A percentile compares a stretch with the other conserved stretches of the same genome.
Evolutionary conservation across 257 asterid species (phyloP).

Genomic region (Solanum ahanhuiri): DNA sequence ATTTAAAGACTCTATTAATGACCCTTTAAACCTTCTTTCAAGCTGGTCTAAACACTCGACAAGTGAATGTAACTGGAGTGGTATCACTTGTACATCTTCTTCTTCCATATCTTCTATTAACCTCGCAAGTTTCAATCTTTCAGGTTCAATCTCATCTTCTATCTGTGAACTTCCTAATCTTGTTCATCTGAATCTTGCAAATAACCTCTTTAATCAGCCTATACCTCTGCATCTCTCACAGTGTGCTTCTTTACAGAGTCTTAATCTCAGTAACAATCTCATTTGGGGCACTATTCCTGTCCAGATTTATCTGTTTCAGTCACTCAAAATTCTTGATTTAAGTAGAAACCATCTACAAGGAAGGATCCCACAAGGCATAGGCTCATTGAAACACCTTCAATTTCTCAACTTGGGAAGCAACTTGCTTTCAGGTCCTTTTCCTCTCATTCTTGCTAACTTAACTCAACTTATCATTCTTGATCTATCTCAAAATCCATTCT

Average conservation of each 20-base stretch:
- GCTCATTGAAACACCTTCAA: constrained; percentile 37
- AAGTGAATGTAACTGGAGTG: constrained; percentile 57
- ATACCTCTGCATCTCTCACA: constrained; percentile 69
- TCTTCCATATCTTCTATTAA: constrained; percentile 32
- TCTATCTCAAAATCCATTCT: constrained; percentile 63
- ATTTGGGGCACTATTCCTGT: constrained; percentile 85
- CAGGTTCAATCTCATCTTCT: constrained; percentile 73
- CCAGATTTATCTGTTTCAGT: constrained; percentile 50
- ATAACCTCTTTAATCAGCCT: constrained; percentile 59
- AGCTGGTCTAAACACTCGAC: constrained; percentile 38
- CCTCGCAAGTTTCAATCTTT: constrained; percentile 66
- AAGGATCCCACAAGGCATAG: constrained; percentile 60
- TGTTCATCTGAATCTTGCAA: constrained; percentile 56
- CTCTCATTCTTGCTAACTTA: constrained; percentile 46
- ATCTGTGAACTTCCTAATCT: constrained; percentile 43
- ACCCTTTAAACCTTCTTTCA: constrained; percentile 42
- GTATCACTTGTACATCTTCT: constrained; percentile 45
- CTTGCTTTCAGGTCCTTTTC: constrained; percentile 63
- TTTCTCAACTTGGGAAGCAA: constrained; percentile 61
- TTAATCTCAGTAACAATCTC: constrained; percentile 67
- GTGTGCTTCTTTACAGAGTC: constrained; percentile 40
- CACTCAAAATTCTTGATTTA: constrained; percentile 46
- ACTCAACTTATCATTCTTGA: constrained; percentile 63
- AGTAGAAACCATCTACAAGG: constrained; percentile 74
- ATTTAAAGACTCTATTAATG: constrained; percentile 64